phyloP scores from a whole-genome alignment of 345 rosid species.

The Eucalyptus camaldulensis region DNA sequence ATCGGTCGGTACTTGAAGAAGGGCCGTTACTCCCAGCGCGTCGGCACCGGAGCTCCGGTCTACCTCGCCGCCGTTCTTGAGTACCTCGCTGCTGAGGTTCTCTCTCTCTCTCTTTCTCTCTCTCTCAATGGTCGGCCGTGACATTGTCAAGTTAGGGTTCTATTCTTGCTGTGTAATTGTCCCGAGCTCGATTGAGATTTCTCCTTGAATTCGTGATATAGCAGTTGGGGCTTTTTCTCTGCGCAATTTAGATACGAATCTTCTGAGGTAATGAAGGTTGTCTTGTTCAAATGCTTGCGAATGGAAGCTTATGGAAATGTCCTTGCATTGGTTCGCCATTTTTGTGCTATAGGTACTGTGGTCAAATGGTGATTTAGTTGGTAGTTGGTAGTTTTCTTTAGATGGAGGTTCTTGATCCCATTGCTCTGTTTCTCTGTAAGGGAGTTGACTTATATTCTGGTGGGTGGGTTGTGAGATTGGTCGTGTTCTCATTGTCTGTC shows the following conservation, averaged over 20 bases:
- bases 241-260: background rate
- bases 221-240: background rate
- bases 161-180: background rate
- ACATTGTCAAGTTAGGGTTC: background rate
- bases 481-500: background rate
- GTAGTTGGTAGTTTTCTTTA: background rate
- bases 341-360: background rate
- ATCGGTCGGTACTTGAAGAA: conserved; percentile 72
- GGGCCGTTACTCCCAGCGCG: conserved; percentile 59
- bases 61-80: conserved; percentile 83
- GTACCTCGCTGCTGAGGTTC: conserved; percentile 77
- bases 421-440: background rate
- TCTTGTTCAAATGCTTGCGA: background rate
- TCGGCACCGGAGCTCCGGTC: conserved; percentile 72
- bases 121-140: background rate
- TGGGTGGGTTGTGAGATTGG: background rate
- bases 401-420: background rate
- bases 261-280: background rate
- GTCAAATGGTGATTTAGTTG: background rate
- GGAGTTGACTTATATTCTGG: background rate
- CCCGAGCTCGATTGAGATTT: background rate
- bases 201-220: background rate
- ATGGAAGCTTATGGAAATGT: background rate
- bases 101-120: background rate
- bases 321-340: background rate